phyloP scores from a whole-genome alignment of 768 basidiomycete species.

The Leccinum pellstonianum region DNA sequence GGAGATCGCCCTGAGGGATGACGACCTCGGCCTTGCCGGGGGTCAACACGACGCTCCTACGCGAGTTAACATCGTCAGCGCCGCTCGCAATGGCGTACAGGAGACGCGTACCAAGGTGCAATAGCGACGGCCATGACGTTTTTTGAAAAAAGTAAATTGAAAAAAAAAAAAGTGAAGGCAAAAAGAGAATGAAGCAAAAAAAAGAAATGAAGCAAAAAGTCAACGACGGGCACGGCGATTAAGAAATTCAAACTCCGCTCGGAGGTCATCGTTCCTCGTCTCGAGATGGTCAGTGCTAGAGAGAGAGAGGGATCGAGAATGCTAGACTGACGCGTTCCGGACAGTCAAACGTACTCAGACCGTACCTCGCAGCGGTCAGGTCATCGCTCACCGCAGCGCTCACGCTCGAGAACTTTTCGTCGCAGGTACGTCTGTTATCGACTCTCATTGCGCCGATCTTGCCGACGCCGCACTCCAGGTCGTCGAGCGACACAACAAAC shows the following conservation, averaged over 20 bases:
- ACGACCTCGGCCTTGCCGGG: slow-evolving; percentile 59
- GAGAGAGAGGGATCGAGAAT: neutral
- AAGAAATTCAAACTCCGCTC: slow-evolving; percentile 47
- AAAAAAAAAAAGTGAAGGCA: slow-evolving; percentile 6
- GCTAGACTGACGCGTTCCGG: slow-evolving; percentile 8
- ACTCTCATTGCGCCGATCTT: slow-evolving; percentile 1
- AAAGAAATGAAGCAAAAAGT: neutral
- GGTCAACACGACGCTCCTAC: slow-evolving; percentile 60
- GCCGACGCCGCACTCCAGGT: slow-evolving; percentile 48
- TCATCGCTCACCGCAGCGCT: slow-evolving; percentile 97
- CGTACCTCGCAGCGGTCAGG: slow-evolving; percentile 94
- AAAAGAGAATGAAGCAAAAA: neutral
- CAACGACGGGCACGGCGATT: neutral
- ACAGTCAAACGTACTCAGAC: slow-evolving; percentile 93
- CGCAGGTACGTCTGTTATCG: slow-evolving; percentile 47
- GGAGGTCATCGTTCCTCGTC: slow-evolving; percentile 12
- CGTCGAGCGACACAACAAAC: slow-evolving; percentile 96
- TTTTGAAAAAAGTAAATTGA: slow-evolving; percentile 8
- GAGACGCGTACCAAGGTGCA: slow-evolving; percentile 58
- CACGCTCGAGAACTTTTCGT: slow-evolving; percentile 96
- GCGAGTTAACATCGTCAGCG: neutral
- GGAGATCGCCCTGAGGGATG: slow-evolving; percentile 63
- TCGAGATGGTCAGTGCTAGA: slow-evolving; percentile 49
- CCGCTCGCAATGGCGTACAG: slow-evolving; percentile 3
- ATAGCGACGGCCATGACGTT: slow-evolving; percentile 56